Base-by-base conservation (phyloP, 805 yeast genomes). In the Lachancea thermotolerans region DNA sequence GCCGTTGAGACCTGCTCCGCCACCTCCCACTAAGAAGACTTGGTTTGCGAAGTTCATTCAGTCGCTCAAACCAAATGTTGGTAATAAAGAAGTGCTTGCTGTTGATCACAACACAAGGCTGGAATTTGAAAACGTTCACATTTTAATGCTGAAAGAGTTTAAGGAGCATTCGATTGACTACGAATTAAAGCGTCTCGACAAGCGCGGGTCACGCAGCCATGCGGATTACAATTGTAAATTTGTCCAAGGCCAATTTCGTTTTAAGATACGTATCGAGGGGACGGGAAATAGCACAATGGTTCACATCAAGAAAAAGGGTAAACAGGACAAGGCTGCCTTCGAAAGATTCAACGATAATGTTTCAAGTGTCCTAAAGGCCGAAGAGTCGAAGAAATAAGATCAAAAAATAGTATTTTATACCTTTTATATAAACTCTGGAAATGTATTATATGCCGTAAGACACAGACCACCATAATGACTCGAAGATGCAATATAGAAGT, bases 201-300 rank as follows among this genome's bases (percentile, higher is more conserved):
- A 54, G 16, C 55, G 45, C 17, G 43, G 43, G 14, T 25, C 25
- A 7, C 49, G 27, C 11, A 58, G 58, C 29, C 51, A 39, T 28
- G 60, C 62, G 9, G 63, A 55, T 31, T 63, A 62, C 39, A 55
- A 56, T 36, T 63, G 67, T 43, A 52, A 44, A 37, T 60, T 60
- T 45, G 54, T 47, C 11, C 42, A 53, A 30, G 61, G 61, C 4
- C 56, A 56, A 14, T 59, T 54, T 47, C 54, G 52, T 18, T 62
- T 62, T 47, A 56, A 51, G 42, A 54, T 62, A 10, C 58, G 48
- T 30, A 57, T 62, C 34, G 49, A 43, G 10, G 50, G 49, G 14
- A 47, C 35, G 14, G 35, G 12, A 27, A 18, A 11, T n/a, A 40
- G 41, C 14, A 51, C 59, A 1, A 28, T 52, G 10, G 39, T 58